Conservation (phyloP, 2,329 filamentous ascomycete species). For the Pseudogymnoascus sp. region DNA sequence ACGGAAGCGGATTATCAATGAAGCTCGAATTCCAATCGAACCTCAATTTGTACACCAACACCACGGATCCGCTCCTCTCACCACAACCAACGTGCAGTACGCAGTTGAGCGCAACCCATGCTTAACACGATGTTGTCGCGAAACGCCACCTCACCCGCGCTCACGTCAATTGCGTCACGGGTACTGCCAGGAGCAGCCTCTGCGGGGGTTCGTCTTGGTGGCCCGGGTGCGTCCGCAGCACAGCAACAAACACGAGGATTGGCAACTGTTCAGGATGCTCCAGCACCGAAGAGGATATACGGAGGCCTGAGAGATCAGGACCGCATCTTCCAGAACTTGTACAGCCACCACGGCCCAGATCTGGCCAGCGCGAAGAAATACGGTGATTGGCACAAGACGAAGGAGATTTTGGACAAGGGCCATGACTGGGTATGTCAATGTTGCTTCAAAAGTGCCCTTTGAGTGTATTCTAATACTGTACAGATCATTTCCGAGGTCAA, state of each 20-base stretch:
- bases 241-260: conserved; percentile 59
- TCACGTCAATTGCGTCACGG: conserved; percentile 25
- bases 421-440: conserved; percentile 68
- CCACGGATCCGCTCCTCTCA: not conserved
- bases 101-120: conserved; percentile 28
- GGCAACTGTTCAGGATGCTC: conserved; percentile 69
- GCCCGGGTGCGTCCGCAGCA: conserved; percentile 30
- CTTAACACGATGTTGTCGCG: conserved; percentile 29
- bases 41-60: conserved; percentile 9
- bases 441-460: not conserved
- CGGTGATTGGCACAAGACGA: conserved; percentile 99
- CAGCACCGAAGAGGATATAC: conserved; percentile 62
- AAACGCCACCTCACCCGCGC: conserved; percentile 26
- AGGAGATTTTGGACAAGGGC: conserved; percentile 94
- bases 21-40: conserved; percentile 9
- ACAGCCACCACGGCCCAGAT: conserved; percentile 84
- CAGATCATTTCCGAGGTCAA: conserved; percentile 96
- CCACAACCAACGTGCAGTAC: conserved; percentile 6
- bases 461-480: not conserved
- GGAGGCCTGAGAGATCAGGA: conserved; percentile 93
- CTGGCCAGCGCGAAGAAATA: conserved; percentile 94
- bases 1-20: conserved; percentile 9
- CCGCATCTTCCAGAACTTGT: conserved; percentile 98
- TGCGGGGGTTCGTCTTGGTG: conserved; percentile 20
- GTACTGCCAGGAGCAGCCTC: conserved; percentile 24